Evolutionary conservation across 306 rosid species (phyloP).

Genomic region (Phaseolus lunatus): DNA sequence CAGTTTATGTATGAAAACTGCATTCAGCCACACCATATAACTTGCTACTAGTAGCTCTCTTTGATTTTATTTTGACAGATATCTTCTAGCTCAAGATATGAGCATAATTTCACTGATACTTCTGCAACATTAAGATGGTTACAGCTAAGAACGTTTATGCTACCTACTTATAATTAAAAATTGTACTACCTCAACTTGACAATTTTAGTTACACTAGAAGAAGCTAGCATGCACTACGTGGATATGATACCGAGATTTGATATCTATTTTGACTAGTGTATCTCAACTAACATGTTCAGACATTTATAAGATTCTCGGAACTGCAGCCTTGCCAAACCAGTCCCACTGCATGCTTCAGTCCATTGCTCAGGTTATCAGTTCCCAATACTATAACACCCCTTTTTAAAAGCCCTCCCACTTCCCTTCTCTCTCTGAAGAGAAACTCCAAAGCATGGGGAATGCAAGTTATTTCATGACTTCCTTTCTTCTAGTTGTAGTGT

Average conservation of each 20-base stretch:
- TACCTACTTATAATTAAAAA: slow-evolving; percentile 15
- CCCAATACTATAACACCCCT: slow-evolving; percentile 45
- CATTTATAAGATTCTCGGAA: slow-evolving; percentile 51
- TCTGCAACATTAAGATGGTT: neutral
- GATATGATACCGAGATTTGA: neutral
- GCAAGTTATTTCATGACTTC: slow-evolving; percentile 45
- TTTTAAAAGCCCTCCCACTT: slow-evolving; percentile 13
- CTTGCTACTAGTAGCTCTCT: neutral
- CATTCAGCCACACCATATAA: slow-evolving; percentile 31
- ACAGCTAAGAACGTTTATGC: slow-evolving; percentile 38
- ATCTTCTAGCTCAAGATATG: slow-evolving; percentile 42
- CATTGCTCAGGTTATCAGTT: slow-evolving; percentile 37
- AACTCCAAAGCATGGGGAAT: slow-evolving; percentile 40
- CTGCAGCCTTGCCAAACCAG: slow-evolving; percentile 25
- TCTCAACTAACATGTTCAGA: slow-evolving; percentile 10
- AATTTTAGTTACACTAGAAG: slow-evolving; percentile 41
- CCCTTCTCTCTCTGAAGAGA: slow-evolving; percentile 36
- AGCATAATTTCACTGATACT: neutral
- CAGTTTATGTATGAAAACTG: slow-evolving; percentile 20
- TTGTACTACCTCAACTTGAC: slow-evolving; percentile 2
- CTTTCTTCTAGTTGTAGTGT: slow-evolving; percentile 45
- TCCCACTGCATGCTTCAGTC: slow-evolving; percentile 37
- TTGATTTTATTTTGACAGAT: slow-evolving; percentile 1
- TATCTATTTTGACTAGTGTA: slow-evolving; percentile 29
- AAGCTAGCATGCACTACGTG: slow-evolving; percentile 10